A percentile compares a stretch with the other conserved stretches of the same genome.
These are phyloP conservation scores for Daldinia childiae DNA, from an alignment of 495 filamentous ascomycete genomes.

Conservation along the genomic window DNA sequence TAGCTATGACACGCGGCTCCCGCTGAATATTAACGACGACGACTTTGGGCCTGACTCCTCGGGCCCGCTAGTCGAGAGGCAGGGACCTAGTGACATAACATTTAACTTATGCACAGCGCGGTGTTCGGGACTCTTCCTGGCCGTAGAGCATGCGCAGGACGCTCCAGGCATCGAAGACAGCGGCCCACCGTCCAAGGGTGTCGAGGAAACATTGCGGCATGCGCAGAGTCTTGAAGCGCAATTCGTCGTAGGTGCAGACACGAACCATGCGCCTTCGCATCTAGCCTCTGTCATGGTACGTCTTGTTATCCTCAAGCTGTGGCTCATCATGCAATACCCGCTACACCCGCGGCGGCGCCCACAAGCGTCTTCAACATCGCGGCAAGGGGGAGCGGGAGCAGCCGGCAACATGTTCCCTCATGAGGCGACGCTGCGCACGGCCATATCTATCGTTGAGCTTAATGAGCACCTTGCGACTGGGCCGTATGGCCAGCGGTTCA, in stretches of 20 bases:
- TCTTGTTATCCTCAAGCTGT: constrained; percentile 70
- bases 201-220: constrained; percentile 40
- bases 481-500: constrained; percentile 38
- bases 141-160: constrained; percentile 40
- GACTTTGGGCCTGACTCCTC: constrained; percentile 69
- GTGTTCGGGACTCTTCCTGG: constrained; percentile 61
- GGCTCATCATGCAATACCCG: constrained; percentile 71
- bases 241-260: constrained; percentile 44
- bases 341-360: constrained; percentile 49
- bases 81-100: constrained; percentile 73
- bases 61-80: constrained; percentile 57
- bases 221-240: constrained; percentile 44
- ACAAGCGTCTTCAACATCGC: not conserved
- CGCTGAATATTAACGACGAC: constrained; percentile 74
- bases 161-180: constrained; percentile 7
- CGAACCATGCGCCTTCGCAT: constrained; percentile 34
- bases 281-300: constrained; percentile 50
- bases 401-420: constrained; percentile 17
- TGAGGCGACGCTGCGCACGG: constrained; percentile 48
- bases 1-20: constrained; percentile 70
- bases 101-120: constrained; percentile 70
- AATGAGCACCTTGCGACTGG: constrained; percentile 29
- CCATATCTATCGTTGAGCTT: constrained; percentile 48
- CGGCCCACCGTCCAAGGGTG: constrained; percentile 22
- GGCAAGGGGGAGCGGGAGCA: not conserved